A percentile compares a stretch with the other conserved stretches of the same genome.
Conservation (phyloP, 148 eudicot genomes). For the Rhododendron kiyosumense region DNA sequence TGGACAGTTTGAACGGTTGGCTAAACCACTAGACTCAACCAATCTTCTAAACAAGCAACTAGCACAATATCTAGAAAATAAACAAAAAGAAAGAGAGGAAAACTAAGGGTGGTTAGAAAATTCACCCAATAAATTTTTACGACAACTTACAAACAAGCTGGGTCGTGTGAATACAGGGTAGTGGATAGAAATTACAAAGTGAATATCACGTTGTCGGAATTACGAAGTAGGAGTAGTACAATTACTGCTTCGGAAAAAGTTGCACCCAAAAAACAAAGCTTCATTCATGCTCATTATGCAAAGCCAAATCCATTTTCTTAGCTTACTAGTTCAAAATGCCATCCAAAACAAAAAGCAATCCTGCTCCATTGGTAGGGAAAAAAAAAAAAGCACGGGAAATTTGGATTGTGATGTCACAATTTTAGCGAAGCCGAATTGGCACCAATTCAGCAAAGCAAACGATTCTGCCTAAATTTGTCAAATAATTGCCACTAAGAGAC, state of each 20-base stretch:
- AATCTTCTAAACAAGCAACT: not conserved
- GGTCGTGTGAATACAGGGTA: not conserved
- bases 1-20: not conserved
- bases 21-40: not conserved
- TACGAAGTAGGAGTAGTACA: not conserved
- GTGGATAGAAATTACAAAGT: not conserved
- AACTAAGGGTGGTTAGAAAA: not conserved
- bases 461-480: not conserved
- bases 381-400: not conserved
- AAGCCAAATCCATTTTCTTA: not conserved
- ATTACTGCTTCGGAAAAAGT: not conserved
- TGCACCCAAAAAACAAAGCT: not conserved
- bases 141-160: not conserved
- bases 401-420: not conserved
- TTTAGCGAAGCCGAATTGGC: not conserved
- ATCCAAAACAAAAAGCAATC: not conserved
- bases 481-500: not conserved
- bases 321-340: not conserved
- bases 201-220: not conserved
- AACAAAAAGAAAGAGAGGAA: not conserved
- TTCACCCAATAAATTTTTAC: not conserved
- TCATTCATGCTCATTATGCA: not conserved
- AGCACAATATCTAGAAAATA: not conserved
- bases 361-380: not conserved
- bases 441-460: not conserved